Percentiles rank a stretch among this genome's conserved stretches.
These are phyloP conservation scores for Xerophyta viscosa DNA, from an alignment of 106 monocot species.

Conservation along the genomic window DNA sequence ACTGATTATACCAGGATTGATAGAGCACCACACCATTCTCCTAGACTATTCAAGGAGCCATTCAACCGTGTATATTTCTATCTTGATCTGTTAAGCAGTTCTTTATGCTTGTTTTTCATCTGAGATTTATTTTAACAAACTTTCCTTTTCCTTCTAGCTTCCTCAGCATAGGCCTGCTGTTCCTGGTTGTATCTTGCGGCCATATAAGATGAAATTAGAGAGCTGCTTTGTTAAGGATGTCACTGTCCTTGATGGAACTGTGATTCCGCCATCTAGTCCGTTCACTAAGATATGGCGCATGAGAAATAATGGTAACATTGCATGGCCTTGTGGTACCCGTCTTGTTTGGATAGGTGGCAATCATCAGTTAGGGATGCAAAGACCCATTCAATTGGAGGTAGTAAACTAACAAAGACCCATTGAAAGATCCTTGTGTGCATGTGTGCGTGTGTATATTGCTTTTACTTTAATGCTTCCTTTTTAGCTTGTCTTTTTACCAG, in stretches of 20 bases:
- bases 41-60: constrained; percentile 14
- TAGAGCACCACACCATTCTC: constrained; percentile 9
- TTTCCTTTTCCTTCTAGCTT: constrained; percentile 4
- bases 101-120: too few species aligned
- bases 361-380: constrained; percentile 25
- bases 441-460: too few species aligned
- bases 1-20: constrained; percentile 59
- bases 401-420: too few species aligned
- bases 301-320: constrained; percentile 61
- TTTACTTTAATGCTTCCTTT: too few species aligned
- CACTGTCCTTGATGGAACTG: constrained; percentile 72
- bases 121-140: neutral
- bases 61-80: constrained; percentile 17
- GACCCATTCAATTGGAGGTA: constrained; percentile 49
- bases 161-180: neutral
- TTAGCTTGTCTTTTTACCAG: too few species aligned
- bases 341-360: constrained; percentile 83
- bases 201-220: constrained; percentile 32
- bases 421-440: too few species aligned
- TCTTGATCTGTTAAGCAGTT: too few species aligned
- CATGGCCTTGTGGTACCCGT: constrained; percentile 68
- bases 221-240: constrained; percentile 69
- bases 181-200: constrained; percentile 16
- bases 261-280: constrained; percentile 43
- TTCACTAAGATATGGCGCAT: constrained; percentile 96